Evolutionary conservation across 2,329 filamentous ascomycete species (phyloP).

Genomic region (Paraconiothyrium brasiliense): DNA sequence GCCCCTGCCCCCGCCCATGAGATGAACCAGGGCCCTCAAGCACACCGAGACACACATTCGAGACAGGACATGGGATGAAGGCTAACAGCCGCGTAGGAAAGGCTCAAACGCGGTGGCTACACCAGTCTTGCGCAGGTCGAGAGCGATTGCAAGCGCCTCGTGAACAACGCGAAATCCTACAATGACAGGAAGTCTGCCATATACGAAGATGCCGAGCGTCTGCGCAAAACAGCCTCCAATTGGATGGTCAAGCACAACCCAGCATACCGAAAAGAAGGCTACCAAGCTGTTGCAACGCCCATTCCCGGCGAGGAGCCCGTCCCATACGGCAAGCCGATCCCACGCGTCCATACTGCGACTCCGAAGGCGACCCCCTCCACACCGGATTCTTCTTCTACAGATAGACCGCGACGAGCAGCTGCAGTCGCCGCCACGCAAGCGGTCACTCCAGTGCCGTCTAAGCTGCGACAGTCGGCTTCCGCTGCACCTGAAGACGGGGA

Average conservation of each 20-base stretch:
- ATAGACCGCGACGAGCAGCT: slow-evolving; percentile 43
- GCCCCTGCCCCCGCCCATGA: neutral
- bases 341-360: slow-evolving; percentile 36
- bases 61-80: neutral
- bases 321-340: slow-evolving; percentile 39
- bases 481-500: slow-evolving; percentile 32
- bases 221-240: slow-evolving; percentile 86
- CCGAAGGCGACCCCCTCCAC: slow-evolving; percentile 35
- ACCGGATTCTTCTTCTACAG: slow-evolving; percentile 30
- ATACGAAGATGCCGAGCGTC: slow-evolving; percentile 85
- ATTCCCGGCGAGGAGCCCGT: slow-evolving; percentile 66
- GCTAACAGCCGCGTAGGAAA: slow-evolving; percentile 56
- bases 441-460: slow-evolving; percentile 46
- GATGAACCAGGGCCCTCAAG: neutral
- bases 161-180: slow-evolving; percentile 86
- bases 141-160: slow-evolving; percentile 86
- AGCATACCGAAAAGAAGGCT: slow-evolving; percentile 74
- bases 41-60: neutral
- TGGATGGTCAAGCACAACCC: slow-evolving; percentile 89
- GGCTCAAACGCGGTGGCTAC: slow-evolving; percentile 75
- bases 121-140: slow-evolving; percentile 77
- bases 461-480: slow-evolving; percentile 42
- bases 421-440: slow-evolving; percentile 35
- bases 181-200: slow-evolving; percentile 76
- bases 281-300: slow-evolving; percentile 77